A percentile compares a stretch with the other conserved stretches of the same genome.
Evolutionary conservation across 2,329 filamentous ascomycete genomes (phyloP).

Genomic region (Zymoseptoria ardabiliae): DNA sequence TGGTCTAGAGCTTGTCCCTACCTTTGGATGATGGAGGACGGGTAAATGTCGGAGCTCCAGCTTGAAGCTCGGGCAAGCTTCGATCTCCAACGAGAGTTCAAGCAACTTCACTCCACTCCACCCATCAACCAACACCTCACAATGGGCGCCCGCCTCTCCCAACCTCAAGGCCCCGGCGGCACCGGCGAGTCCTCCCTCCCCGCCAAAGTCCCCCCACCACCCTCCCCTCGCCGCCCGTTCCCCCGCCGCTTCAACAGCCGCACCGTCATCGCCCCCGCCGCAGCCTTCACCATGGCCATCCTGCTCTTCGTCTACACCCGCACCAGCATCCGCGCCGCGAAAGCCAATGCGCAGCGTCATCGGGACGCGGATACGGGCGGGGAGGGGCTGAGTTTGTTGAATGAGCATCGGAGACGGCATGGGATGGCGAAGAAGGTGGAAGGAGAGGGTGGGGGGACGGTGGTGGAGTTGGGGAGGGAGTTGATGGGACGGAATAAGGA

Average conservation of each 20-base stretch:
- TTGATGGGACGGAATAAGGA: conserved; percentile 24
- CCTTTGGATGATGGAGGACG: background rate
- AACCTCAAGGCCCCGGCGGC: conserved; percentile 37
- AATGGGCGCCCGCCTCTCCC: conserved; percentile 43
- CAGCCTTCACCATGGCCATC: conserved; percentile 55
- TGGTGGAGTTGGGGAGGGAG: conserved; percentile 27
- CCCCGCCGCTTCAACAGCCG: conserved; percentile 27
- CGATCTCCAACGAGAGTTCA: background rate
- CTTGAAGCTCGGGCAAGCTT: background rate
- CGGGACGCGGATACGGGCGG: conserved; percentile 49
- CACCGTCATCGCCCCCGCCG: conserved; percentile 52
- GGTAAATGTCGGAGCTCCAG: background rate
- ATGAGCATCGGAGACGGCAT: conserved; percentile 49
- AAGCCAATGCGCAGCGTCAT: conserved; percentile 55
- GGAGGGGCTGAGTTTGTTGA: conserved; percentile 44
- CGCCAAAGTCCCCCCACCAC: conserved; percentile 24
- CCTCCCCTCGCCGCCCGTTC: conserved; percentile 27
- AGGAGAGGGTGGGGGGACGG: conserved; percentile 29
- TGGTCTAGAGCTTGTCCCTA: too few relatives aligned
- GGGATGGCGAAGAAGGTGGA: conserved; percentile 42
- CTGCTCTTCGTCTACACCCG: conserved; percentile 56
- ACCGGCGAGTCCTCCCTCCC: conserved; percentile 35
- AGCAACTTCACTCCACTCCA: background rate
- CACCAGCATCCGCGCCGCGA: conserved; percentile 59
- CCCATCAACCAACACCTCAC: conserved; percentile 3